Evolutionary conservation across 108 stramenopile genomes (phyloP).

Genomic region (Nitzschia sp.): DNA sequence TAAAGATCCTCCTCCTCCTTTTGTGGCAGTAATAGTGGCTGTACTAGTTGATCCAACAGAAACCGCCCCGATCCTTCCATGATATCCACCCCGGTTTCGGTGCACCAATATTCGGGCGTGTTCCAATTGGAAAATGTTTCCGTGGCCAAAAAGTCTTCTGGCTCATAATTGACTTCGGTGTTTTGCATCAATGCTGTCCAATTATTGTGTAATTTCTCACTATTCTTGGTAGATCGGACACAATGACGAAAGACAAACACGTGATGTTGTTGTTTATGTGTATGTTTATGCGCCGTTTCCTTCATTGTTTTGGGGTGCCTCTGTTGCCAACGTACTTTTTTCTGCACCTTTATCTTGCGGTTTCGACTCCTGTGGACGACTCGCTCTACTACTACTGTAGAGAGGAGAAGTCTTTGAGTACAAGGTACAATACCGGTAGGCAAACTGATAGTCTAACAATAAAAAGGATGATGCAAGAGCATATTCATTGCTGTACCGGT

Average conservation of each 20-base stretch:
- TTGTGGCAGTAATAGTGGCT: background rate
- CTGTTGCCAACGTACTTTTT: too few relatives aligned
- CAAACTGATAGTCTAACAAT: too few relatives aligned
- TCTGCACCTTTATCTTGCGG: too few relatives aligned
- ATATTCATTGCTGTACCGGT: too few relatives aligned
- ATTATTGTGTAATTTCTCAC: conserved; percentile 13
- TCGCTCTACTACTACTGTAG: too few relatives aligned
- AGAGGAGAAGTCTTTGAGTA: too few relatives aligned
- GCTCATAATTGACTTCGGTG: background rate
- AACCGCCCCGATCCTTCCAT: conserved; percentile 16
- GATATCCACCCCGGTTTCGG: conserved; percentile 15
- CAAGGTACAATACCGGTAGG: too few relatives aligned
- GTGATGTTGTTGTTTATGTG: too few relatives aligned
- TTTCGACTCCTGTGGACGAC: too few relatives aligned
- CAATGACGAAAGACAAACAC: conserved; percentile 39
- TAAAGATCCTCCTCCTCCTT: background rate
- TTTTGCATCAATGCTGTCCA: background rate
- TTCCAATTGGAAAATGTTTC: conserved; percentile 22
- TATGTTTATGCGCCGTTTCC: too few relatives aligned
- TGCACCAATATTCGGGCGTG: conserved; percentile 17
- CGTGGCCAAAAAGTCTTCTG: background rate
- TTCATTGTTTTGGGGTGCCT: too few relatives aligned
- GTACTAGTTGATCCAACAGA: background rate
- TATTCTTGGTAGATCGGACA: conserved; percentile 19
- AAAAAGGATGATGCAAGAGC: too few relatives aligned